Conservation (phyloP, 768 basidiomycete species). For the Tricholoma furcatifolium region DNA sequence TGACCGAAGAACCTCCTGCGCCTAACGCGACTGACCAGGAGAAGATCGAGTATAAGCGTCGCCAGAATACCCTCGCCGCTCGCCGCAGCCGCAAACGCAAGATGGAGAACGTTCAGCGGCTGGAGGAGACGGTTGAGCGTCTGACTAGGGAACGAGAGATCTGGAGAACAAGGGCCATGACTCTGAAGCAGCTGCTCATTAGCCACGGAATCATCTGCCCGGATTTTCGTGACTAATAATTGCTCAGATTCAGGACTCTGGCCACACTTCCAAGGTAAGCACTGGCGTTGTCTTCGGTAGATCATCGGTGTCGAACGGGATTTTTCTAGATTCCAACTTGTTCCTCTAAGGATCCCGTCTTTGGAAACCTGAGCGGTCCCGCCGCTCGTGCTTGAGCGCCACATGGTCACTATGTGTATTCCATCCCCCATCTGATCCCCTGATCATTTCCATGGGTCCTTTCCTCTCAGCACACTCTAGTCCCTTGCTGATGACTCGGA, state of each 20-base stretch:
- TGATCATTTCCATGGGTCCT: background rate
- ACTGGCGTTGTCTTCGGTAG: background rate
- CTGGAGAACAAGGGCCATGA: slow-evolving; percentile 58
- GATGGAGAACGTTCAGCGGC: slow-evolving; percentile 60
- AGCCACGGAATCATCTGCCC: slow-evolving; percentile 60
- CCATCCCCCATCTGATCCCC: background rate
- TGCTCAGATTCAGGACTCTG: background rate
- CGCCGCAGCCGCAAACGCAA: slow-evolving; percentile 77
- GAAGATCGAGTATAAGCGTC: slow-evolving; percentile 75
- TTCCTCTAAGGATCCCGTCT: slow-evolving; percentile 8
- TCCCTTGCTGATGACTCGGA: background rate
- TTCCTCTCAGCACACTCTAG: slow-evolving; percentile 1
- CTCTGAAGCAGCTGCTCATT: slow-evolving; percentile 50
- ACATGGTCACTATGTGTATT: slow-evolving; percentile 1
- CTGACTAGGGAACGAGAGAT: slow-evolving; percentile 58
- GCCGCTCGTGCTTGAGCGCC: slow-evolving; percentile 9
- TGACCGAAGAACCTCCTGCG: slow-evolving; percentile 37
- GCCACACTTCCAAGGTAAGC: slow-evolving; percentile 7
- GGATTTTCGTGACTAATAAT: slow-evolving; percentile 35
- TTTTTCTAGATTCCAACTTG: slow-evolving; percentile 1
- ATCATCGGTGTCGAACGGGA: slow-evolving; percentile 5
- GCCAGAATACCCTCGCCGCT: slow-evolving; percentile 85
- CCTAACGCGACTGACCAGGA: slow-evolving; percentile 51
- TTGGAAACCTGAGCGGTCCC: slow-evolving; percentile 11
- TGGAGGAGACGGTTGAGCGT: slow-evolving; percentile 56